These are phyloP conservation scores for Strobilomyces confusus DNA, from an alignment of 768 basidiomycete genomes.

Conservation along the genomic window DNA sequence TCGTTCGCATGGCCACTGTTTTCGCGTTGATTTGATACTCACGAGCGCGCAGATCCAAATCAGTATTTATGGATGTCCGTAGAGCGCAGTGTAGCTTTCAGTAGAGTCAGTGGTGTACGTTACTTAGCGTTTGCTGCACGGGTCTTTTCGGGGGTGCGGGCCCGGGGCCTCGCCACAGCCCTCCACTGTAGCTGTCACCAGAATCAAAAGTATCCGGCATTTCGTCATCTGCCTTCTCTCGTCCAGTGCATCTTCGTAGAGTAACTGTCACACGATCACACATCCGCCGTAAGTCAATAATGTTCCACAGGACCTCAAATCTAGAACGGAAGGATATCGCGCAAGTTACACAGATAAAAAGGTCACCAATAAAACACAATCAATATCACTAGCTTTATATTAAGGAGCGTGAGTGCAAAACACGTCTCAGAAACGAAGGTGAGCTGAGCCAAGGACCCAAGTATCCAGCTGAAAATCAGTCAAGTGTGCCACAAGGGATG, in stretches of 20 bases:
- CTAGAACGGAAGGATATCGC: too few species aligned
- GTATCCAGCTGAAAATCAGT: background rate
- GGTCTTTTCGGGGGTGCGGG: too few species aligned
- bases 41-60: background rate
- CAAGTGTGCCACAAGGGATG: background rate
- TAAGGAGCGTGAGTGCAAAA: slow-evolving; percentile 8
- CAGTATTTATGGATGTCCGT: background rate
- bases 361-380: slow-evolving; percentile 4
- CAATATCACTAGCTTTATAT: background rate
- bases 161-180: too few species aligned
- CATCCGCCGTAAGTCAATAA: too few species aligned
- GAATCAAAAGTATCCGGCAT: too few species aligned
- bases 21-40: slow-evolving; percentile 4
- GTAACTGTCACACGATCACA: too few species aligned
- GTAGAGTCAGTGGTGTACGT: background rate
- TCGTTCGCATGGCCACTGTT: slow-evolving; percentile 5
- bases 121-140: background rate
- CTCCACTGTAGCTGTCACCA: too few species aligned
- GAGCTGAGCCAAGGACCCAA: background rate
- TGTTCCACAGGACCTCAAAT: too few species aligned
- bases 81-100: background rate
- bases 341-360: slow-evolving; percentile 1
- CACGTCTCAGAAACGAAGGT: background rate
- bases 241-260: too few species aligned
- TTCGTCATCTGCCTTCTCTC: too few species aligned